Evolutionary conservation across 2,329 filamentous ascomycete genomes (phyloP).

Genomic region (Pseudocercospora ulei): DNA sequence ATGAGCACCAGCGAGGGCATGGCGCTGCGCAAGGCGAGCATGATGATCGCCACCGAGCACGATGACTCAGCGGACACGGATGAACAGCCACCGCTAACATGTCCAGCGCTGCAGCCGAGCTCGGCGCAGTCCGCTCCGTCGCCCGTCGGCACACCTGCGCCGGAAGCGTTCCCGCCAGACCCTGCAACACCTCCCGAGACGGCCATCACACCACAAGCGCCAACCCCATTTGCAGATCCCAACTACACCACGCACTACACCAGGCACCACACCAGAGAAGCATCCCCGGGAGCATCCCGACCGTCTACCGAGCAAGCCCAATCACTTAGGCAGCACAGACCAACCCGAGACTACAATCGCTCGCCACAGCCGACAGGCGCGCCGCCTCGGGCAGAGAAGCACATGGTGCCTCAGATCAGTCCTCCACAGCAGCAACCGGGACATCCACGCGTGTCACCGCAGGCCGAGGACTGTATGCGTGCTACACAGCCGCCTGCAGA

Average conservation of each 20-base stretch:
- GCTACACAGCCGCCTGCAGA: constrained; percentile 11
- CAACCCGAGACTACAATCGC: constrained; percentile 9
- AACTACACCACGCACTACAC: too few relatives aligned
- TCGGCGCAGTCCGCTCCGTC: constrained; percentile 11
- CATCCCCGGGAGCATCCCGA: constrained; percentile 7
- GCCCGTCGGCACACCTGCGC: constrained; percentile 8
- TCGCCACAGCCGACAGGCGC: constrained; percentile 8
- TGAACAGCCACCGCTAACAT: constrained; percentile 1
- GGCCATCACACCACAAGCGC: constrained; percentile 16
- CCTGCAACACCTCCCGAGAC: constrained; percentile 19
- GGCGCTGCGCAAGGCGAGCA: constrained; percentile 30
- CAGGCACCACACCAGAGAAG: constrained; percentile 24
- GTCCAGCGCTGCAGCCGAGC: not conserved
- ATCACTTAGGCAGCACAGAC: constrained; percentile 13
- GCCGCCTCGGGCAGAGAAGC: constrained; percentile 9
- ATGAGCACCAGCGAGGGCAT: constrained; percentile 30
- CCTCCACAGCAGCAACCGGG: constrained; percentile 4
- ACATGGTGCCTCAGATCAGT: constrained; percentile 5
- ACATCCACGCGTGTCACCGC: constrained; percentile 11
- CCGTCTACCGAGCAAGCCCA: constrained; percentile 7
- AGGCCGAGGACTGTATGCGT: constrained; percentile 15
- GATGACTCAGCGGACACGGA: constrained; percentile 20
- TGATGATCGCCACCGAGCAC: constrained; percentile 25
- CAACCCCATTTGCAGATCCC: constrained; percentile 26
- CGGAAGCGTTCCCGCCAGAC: constrained; percentile 11